Evolutionary conservation across 2,329 filamentous ascomycete genomes (phyloP), one percentile per base, ranked within the genome.

Genomic region (Stromatinia cepivora): DNA sequence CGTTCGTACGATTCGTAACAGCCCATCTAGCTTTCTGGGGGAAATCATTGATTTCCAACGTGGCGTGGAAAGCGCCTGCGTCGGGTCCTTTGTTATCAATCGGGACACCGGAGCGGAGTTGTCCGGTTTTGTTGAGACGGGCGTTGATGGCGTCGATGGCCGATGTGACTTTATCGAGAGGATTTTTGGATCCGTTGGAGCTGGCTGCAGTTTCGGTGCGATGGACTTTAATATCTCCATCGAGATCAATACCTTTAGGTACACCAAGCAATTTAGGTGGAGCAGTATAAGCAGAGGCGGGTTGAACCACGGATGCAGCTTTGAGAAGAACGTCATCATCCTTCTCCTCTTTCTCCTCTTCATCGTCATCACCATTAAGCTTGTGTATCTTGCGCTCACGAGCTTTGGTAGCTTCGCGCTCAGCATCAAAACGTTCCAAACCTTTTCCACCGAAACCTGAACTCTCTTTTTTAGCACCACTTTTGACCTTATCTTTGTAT

Each of bases 81-180:
- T 99, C 95, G 0, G 95, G 95, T 0, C 95, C 95, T 81, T 97
- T 97, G 82, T 99, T 99, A 83, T 99, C 95, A 78, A 97, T 96
- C 10, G 95, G 93, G 71, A 97, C 94, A 20, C 95, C 95, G 5
- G 92, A 91, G 71, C 95, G 91, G 76, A 97, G 90, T 78, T 95
- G 91, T 48, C 94, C 94, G 46, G 93, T 92, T 75, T 93, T 92
- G 77, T 92, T 94, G 52, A 99, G 86, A 73, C 95, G 93, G 71
- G 90, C 90, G 79, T 97, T 94, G 81, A 99, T 97, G 79, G 90
- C 91, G 75, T 90, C 93, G 75, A 95, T 93, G 7, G 94, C 94
- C n/a, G 92, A 92, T 70, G 91, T 91, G 70, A 95, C 94, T 82
- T 92, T 92, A 80, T 96, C 93, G 72, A 97, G 84, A 25, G 92